Percentiles rank a stretch among this genome's conserved stretches.
phyloP scores from a whole-genome alignment of 495 filamentous ascomycete species.

The Astrocystis sublimbata region DNA sequence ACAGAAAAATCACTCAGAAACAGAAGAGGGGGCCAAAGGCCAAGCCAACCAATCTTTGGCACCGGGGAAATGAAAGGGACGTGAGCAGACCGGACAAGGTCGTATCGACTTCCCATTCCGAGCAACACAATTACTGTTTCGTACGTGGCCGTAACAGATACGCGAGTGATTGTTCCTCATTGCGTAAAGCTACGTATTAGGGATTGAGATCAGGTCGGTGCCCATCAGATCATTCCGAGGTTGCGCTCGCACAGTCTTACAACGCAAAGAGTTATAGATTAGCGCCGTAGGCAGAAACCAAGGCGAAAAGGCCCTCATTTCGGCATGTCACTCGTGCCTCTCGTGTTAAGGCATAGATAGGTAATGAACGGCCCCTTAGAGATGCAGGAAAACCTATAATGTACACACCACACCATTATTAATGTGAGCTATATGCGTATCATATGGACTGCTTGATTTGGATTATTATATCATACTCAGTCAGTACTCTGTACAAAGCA shows the following conservation, averaged over 20 bases:
- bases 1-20: not conserved
- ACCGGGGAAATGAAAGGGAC: slow-evolving; percentile 19
- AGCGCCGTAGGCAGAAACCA: not conserved
- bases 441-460: not conserved
- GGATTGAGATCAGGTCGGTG: not conserved
- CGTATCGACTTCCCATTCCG: slow-evolving; percentile 9
- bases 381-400: slow-evolving; percentile 1
- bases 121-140: slow-evolving; percentile 16
- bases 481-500: not conserved
- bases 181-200: slow-evolving; percentile 11
- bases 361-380: not conserved
- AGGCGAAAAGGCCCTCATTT: slow-evolving; percentile 1
- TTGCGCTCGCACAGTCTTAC: not conserved
- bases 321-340: slow-evolving; percentile 4
- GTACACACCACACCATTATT: slow-evolving; percentile 6
- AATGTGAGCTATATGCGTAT: slow-evolving; percentile 14
- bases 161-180: not conserved
- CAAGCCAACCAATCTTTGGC: not conserved
- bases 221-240: slow-evolving; percentile 15
- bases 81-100: slow-evolving; percentile 13
- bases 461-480: not conserved
- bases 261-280: slow-evolving; percentile 3
- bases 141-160: slow-evolving; percentile 1
- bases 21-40: not conserved
- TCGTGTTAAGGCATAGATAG: not conserved